Conservation (phyloP, 306 rosid species). For the Trifolium dubium region DNA sequence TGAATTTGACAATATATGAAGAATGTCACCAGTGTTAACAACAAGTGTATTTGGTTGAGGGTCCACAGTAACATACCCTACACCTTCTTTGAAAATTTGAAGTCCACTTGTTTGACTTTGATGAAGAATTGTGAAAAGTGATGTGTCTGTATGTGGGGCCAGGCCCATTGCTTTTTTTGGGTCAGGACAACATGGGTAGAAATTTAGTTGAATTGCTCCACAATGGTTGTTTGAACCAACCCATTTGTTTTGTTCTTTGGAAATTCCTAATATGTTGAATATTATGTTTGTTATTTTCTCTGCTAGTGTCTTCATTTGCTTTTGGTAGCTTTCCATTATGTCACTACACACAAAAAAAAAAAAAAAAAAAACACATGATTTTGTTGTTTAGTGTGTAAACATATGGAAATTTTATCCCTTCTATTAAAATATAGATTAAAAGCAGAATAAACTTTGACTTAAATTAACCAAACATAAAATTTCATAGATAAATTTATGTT, state of each 20-base stretch:
- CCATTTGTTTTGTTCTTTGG: conserved; percentile 49
- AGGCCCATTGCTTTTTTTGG: conserved; percentile 74
- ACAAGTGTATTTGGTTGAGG: conserved; percentile 52
- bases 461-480: no score
- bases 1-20: conserved; percentile 64
- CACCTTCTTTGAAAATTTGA: conserved; percentile 57
- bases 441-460: no score
- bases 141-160: conserved; percentile 84
- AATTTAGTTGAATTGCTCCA: conserved; percentile 64
- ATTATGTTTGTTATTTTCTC: conserved; percentile 51
- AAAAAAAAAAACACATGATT: neutral
- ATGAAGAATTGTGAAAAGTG: conserved; percentile 66
- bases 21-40: conserved; percentile 66
- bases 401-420: no score
- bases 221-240: conserved; percentile 20
- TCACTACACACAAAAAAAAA: no score
- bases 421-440: no score
- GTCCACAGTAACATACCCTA: conserved; percentile 62
- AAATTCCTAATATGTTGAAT: conserved; percentile 45
- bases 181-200: conserved; percentile 71
- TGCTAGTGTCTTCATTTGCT: conserved; percentile 57
- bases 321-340: conserved; percentile 56
- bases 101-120: conserved; percentile 63
- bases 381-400: neutral
- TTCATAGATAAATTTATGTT: no score